Evolutionary conservation across 192 early-diverging fungal species (phyloP).

Genomic region (Coemansia javaensis): DNA sequence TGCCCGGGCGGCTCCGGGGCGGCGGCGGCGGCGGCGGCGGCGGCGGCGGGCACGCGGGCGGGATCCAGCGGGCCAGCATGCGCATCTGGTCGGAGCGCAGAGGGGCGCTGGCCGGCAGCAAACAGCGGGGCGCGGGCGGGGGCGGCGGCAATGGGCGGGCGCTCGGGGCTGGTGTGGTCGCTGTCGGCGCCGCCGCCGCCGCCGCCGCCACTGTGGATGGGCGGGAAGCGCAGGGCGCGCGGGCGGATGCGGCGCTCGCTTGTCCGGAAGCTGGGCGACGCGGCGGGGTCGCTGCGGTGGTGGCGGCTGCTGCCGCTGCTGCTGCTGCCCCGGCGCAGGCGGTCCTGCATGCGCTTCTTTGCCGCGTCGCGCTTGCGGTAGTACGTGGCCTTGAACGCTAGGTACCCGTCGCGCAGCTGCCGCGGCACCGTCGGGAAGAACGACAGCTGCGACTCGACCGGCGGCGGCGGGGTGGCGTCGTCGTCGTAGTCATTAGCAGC

Average conservation of each 20-base stretch:
- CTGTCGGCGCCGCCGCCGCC: constrained; percentile 6
- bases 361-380: constrained; percentile 48
- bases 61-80: too few species aligned
- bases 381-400: constrained; percentile 47
- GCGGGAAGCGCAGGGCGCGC: constrained; percentile 1
- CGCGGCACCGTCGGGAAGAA: constrained; percentile 51
- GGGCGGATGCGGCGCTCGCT: constrained; percentile 31
- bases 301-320: too few species aligned
- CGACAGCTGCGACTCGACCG: constrained; percentile 40
- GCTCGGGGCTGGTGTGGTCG: constrained; percentile 3
- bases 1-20: constrained; percentile 27
- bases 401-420: constrained; percentile 45
- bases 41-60: too few species aligned
- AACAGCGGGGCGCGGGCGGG: too few species aligned
- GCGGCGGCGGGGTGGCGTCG: neutral
- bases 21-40: too few species aligned
- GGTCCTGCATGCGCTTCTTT: constrained; percentile 44
- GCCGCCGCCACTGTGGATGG: too few species aligned
- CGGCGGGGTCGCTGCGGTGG: constrained; percentile 16
- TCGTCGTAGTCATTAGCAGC: neutral
- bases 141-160: too few species aligned
- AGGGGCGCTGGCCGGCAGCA: too few species aligned
- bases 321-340: constrained; percentile 24
- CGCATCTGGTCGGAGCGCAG: constrained; percentile 11
- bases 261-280: constrained; percentile 16